Evolutionary conservation across 1,284 basidiomycete genomes (phyloP).

Genomic region (Puccinia coronata): DNA sequence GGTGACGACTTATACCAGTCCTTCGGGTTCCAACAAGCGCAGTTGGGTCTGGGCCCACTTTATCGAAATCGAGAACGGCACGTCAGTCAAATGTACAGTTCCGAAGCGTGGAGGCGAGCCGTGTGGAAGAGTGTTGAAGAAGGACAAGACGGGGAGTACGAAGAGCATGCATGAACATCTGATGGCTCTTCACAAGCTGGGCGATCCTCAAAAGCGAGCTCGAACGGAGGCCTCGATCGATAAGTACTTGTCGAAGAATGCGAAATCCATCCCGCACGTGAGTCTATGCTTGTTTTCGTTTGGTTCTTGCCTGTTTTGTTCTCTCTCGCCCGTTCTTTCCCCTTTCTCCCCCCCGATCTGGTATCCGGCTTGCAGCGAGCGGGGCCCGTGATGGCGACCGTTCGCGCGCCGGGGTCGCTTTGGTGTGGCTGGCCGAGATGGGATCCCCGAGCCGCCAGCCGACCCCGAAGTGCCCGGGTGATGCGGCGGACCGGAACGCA

Average conservation of each 20-base stretch:
- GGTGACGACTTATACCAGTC: slow-evolving; percentile 26
- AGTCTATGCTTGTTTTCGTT: background rate
- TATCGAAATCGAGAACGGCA: slow-evolving; percentile 27
- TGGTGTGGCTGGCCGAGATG: background rate
- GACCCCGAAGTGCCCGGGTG: slow-evolving; percentile 13
- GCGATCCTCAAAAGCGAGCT: slow-evolving; percentile 34
- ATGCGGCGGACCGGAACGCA: slow-evolving; percentile 1
- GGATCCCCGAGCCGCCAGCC: slow-evolving; percentile 32
- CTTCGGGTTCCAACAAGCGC: slow-evolving; percentile 22
- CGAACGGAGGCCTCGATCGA: slow-evolving; percentile 24
- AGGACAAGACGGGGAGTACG: slow-evolving; percentile 30
- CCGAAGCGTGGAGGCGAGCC: slow-evolving; percentile 22
- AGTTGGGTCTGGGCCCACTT: slow-evolving; percentile 34
- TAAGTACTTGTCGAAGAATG: slow-evolving; percentile 6
- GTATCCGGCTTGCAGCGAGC: background rate
- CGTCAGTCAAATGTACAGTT: slow-evolving; percentile 21
- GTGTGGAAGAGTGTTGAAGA: slow-evolving; percentile 31
- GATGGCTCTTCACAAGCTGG: slow-evolving; percentile 26
- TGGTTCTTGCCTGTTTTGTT: background rate
- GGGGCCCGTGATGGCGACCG: background rate
- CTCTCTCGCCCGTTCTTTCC: background rate
- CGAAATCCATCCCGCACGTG: slow-evolving; percentile 17
- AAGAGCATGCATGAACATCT: slow-evolving; percentile 37
- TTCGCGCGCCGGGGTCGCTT: slow-evolving; percentile 5
- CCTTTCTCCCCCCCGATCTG: background rate